phyloP scores from a whole-genome alignment of 1,139 yeast genomes.

The Casaregolazyma lundiana region DNA sequence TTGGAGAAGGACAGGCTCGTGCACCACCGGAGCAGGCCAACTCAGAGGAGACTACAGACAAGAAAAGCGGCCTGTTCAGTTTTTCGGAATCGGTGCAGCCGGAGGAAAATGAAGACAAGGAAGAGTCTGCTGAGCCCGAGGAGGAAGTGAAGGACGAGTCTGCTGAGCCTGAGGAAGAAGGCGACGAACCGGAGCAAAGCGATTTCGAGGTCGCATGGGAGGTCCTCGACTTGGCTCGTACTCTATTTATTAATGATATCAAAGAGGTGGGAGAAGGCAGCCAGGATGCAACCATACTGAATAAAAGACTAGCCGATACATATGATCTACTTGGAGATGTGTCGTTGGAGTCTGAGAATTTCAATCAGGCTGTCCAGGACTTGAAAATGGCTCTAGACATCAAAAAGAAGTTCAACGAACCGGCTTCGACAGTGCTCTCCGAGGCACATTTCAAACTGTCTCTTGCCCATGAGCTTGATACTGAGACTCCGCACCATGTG shows the following conservation, averaged over 20 bases:
- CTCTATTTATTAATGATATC: constrained; percentile 46
- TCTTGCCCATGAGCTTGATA: constrained; percentile 68
- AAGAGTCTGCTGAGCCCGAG: constrained; percentile 44
- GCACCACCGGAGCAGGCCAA: constrained; percentile 28
- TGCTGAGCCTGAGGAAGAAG: constrained; percentile 30
- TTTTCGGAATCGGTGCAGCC: constrained; percentile 42
- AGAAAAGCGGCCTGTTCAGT: constrained; percentile 42
- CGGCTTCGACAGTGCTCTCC: constrained; percentile 56
- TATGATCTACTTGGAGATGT: constrained; percentile 85
- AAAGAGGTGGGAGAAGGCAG: constrained; percentile 27
- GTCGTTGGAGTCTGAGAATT: constrained; percentile 77
- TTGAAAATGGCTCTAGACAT: constrained; percentile 53
- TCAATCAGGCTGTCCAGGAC: constrained; percentile 69
- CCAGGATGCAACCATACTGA: constrained; percentile 34
- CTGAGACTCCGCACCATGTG: constrained; percentile 31
- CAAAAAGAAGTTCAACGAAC: constrained; percentile 50
- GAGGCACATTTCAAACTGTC: constrained; percentile 83
- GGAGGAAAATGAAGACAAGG: constrained; percentile 4
- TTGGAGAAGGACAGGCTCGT: constrained; percentile 48
- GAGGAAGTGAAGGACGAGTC: constrained; percentile 34
- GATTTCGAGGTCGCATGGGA: constrained; percentile 91
- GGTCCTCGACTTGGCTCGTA: constrained; percentile 68
- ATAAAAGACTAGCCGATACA: constrained; percentile 63
- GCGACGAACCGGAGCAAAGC: constrained; percentile 43
- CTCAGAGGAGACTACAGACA: constrained; percentile 17